Evolutionary conservation across 2,329 filamentous ascomycete species (phyloP).

Genomic region (Aureobasidium sp.): DNA sequence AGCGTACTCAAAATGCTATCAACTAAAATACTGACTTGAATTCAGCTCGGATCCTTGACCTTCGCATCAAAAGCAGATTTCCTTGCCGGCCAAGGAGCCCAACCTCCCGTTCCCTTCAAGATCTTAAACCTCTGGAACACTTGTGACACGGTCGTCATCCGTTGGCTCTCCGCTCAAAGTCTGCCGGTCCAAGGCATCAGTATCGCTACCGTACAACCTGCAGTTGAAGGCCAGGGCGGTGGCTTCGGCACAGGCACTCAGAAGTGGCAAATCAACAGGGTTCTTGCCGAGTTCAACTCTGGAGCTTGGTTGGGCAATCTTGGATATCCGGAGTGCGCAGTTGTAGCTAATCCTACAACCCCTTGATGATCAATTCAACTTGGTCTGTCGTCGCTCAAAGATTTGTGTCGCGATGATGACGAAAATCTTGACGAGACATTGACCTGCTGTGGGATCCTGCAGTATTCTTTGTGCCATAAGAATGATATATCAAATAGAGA

Average conservation of each 20-base stretch:
- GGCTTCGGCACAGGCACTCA: conserved; percentile 3
- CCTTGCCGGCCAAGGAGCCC: conserved; percentile 33
- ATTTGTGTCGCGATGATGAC: too few relatives aligned
- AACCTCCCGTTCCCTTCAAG: conserved; percentile 35
- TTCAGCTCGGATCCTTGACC: conserved; percentile 22
- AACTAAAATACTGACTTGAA: too few relatives aligned
- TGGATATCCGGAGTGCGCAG: conserved; percentile 13
- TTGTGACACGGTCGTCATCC: conserved; percentile 33
- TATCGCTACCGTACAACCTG: conserved; percentile 9
- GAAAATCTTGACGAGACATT: too few relatives aligned
- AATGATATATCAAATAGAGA: too few relatives aligned
- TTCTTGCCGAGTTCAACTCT: conserved; percentile 40
- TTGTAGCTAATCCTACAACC: not conserved
- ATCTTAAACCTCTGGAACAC: conserved; percentile 32
- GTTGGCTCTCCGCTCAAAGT: conserved; percentile 33
- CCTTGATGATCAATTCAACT: too few relatives aligned
- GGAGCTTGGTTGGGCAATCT: conserved; percentile 33
- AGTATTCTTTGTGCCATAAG: too few relatives aligned
- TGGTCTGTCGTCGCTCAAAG: too few relatives aligned
- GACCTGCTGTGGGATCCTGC: too few relatives aligned
- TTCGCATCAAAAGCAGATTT: conserved; percentile 32
- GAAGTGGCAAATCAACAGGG: conserved; percentile 35
- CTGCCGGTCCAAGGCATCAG: conserved; percentile 29
- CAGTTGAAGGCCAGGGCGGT: conserved; percentile 1
- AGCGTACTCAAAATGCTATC: not conserved